Evolutionary conservation across 2,329 filamentous ascomycete genomes (phyloP).

Genomic region (Penicillium sp.): DNA sequence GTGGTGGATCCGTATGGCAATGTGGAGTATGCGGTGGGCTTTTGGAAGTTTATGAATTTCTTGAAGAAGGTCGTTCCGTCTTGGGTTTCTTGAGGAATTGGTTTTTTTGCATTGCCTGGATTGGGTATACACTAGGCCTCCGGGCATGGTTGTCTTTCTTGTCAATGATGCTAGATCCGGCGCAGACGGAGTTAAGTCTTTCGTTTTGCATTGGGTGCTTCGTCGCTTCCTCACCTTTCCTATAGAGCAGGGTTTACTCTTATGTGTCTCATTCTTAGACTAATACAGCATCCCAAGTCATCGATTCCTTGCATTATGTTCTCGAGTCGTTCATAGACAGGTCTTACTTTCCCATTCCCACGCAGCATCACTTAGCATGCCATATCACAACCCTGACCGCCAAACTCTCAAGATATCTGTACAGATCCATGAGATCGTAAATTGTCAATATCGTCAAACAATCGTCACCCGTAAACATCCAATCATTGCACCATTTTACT

Average conservation of each 20-base stretch:
- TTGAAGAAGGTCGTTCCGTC: constrained; percentile 56
- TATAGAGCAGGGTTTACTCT: no score
- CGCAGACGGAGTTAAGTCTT: not conserved
- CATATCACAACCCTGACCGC: not conserved
- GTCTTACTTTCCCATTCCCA: not conserved
- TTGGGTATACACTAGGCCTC: not conserved
- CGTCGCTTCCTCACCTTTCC: not conserved
- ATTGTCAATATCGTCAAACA: not conserved
- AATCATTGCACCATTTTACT: no score
- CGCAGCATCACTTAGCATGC: not conserved
- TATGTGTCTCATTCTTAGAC: not conserved
- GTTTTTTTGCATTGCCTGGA: not conserved
- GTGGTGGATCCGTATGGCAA: constrained; percentile 64
- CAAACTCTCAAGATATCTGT: not conserved
- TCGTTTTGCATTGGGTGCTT: not conserved
- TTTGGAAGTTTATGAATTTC: constrained; percentile 68
- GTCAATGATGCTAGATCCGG: not conserved
- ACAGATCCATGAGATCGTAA: not conserved
- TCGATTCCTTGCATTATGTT: not conserved
- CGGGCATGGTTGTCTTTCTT: not conserved
- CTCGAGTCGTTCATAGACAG: not conserved
- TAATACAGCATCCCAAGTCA: not conserved
- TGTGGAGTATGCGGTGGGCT: constrained; percentile 62
- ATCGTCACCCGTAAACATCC: no score
- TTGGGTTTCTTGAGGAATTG: constrained; percentile 41